phyloP scores from a whole-genome alignment of 495 filamentous ascomycete species.

The Talaromyces thailandensis region DNA sequence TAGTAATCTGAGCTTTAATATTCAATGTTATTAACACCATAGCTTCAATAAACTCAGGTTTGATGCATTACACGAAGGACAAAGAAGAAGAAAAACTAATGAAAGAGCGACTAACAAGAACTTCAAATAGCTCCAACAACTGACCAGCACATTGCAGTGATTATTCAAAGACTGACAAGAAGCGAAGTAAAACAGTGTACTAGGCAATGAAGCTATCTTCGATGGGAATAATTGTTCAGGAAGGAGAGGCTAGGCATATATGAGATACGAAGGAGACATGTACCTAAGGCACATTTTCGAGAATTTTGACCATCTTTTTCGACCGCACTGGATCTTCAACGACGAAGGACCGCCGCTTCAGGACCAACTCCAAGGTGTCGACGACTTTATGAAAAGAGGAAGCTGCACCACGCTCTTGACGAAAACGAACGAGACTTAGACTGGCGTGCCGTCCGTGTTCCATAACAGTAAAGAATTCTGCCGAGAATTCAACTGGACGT shows the following conservation, averaged over 20 bases:
- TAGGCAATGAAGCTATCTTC: conserved; percentile 1
- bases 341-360: conserved; percentile 50
- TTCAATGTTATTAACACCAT: background rate
- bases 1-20: background rate
- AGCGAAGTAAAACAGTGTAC: conserved; percentile 7
- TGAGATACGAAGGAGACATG: background rate
- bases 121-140: background rate
- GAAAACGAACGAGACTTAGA: conserved; percentile 73
- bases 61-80: background rate
- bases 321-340: conserved; percentile 51
- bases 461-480: conserved; percentile 76
- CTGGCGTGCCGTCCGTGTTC: conserved; percentile 62
- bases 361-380: conserved; percentile 56
- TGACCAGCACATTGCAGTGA: conserved; percentile 4
- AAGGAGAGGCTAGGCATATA: background rate
- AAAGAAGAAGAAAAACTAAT: background rate
- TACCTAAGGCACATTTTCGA: conserved; percentile 16
- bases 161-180: conserved; percentile 18
- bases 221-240: background rate
- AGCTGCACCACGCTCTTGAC: conserved; percentile 79
- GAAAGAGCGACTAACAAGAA: background rate
- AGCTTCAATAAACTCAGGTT: background rate
- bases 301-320: conserved; percentile 49
- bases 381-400: conserved; percentile 76
- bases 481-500: conserved; percentile 69